Evolutionary conservation across 805 yeast genomes (phyloP).

Genomic region (Schwanniomyces yamadae): DNA sequence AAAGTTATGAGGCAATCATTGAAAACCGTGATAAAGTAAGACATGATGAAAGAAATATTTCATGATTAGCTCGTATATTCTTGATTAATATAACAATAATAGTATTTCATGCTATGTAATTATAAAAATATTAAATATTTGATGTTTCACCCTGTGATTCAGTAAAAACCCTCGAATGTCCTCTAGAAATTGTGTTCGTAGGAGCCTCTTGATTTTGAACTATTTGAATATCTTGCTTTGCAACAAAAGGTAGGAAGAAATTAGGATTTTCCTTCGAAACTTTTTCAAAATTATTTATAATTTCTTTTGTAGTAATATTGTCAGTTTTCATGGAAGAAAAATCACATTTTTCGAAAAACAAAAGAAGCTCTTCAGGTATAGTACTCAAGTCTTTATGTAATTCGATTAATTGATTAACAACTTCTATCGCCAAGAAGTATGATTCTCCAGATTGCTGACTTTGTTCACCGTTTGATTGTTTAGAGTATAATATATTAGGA

Average conservation of each 20-base stretch:
- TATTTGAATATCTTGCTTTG: conserved; percentile 4
- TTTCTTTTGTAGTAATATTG: conserved; percentile 33
- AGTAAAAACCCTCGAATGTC: conserved; percentile 24
- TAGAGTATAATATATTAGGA: conserved; percentile 79
- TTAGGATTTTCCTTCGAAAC: conserved; percentile 29
- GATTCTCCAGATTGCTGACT: conserved; percentile 52
- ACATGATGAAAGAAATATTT: too few species aligned
- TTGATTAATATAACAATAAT: too few species aligned
- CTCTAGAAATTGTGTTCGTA: conserved; percentile 30
- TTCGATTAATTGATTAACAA: conserved; percentile 78
- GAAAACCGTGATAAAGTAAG: too few species aligned
- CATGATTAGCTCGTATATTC: too few species aligned
- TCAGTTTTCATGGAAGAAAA: conserved; percentile 25
- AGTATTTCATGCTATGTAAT: too few species aligned
- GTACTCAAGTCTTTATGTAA: conserved; percentile 74
- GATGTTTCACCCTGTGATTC: conserved; percentile 35
- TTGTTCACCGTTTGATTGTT: conserved; percentile 32
- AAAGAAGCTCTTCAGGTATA: conserved; percentile 66
- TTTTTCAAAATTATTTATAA: conserved; percentile 33
- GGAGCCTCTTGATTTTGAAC: conserved; percentile 26
- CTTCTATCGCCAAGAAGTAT: conserved; percentile 88
- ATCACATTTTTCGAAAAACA: conserved; percentile 47
- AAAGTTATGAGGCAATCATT: too few species aligned
- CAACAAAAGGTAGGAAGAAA: conserved; percentile 23
- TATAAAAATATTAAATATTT: conserved; percentile 5